Percentiles rank a stretch among this genome's conserved stretches.
Evolutionary conservation across 495 filamentous ascomycete genomes (phyloP).

Genomic region (Hypoxylon rickii): DNA sequence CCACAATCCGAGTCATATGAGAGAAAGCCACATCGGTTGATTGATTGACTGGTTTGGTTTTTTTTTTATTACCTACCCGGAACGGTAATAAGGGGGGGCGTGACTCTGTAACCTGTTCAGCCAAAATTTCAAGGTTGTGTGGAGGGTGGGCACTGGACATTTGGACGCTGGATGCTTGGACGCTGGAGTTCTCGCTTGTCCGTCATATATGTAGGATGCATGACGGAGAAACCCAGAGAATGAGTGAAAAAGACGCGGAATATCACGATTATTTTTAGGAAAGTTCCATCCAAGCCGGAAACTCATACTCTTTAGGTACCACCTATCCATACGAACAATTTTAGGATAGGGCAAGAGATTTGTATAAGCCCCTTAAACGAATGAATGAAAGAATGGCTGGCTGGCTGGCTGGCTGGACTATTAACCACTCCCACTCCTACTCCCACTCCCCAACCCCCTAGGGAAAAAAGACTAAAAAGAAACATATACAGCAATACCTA

Average conservation of each 20-base stretch:
- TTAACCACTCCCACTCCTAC: too few species aligned
- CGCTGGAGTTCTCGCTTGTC: too few species aligned
- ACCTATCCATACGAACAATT: neutral
- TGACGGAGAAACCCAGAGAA: too few species aligned
- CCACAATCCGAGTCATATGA: constrained; percentile 11
- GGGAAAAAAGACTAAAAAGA: too few species aligned
- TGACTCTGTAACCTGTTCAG: constrained; percentile 22
- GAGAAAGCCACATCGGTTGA: constrained; percentile 15
- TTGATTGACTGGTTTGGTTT: constrained; percentile 1
- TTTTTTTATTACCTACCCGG: constrained; percentile 12
- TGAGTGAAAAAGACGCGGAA: too few species aligned
- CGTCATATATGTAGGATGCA: too few species aligned
- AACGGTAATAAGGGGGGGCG: constrained; percentile 14
- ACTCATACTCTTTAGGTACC: neutral
- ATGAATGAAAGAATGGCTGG: neutral
- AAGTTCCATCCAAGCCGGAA: neutral
- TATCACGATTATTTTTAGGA: too few species aligned
- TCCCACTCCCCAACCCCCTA: too few species aligned
- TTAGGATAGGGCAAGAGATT: neutral
- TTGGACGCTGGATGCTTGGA: too few species aligned
- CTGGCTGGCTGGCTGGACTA: too few species aligned
- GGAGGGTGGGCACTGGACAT: constrained; percentile 16
- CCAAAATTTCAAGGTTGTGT: constrained; percentile 27
- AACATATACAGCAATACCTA: too few species aligned
- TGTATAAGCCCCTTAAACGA: neutral